Base-by-base conservation (phyloP, 495 filamentous ascomycete genomes). In the Xylaria bambusicola region DNA sequence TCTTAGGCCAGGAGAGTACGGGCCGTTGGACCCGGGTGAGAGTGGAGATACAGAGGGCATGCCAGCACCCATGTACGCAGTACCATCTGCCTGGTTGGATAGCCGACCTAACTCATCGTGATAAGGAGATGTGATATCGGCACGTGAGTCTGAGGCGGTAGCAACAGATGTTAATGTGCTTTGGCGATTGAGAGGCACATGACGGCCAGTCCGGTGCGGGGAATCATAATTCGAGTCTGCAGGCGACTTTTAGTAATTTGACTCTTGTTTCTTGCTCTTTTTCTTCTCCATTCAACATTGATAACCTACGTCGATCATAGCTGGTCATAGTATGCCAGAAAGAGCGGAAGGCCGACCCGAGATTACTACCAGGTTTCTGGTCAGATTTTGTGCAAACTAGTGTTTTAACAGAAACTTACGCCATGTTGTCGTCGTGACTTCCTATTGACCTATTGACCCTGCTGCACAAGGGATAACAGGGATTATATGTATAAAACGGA, bases 241-340 rank as follows among this genome's bases (percentile, higher is more conserved):
- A 67, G 81, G 82, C 75, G 4, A 20, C 41, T 61, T 5, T 67
- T 42, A 74, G 56, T 47, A 49, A 47, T 24, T 38, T 52, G 40
- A 38, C 23, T n/a, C 9, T 10, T 24, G 18, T 6, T n/a, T 4
- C 7, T 45, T 59, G 33, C 20, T 36, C 45, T 17, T 31, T 53
- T 13, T 56, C 18, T 38, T 15, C 24, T 5, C 26, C 23, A 13
- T 15, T n/a, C 3, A 23, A 44, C 63, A 41, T 65, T 66, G 58
- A 67, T 63, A 21, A 75, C 81, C 70, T 60, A 84, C 82, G 82
- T 75, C 82, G 73, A 71, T 84, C 82, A 72, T 83, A 71, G 62
- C 80, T 83, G 69, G 92, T 96, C 91, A 97, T 94, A 52, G 91
- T 88, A 82, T 98, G 93, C 93, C 93, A 97, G 76, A 97, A 91